phyloP scores from a whole-genome alignment of 805 yeast genomes.

The Pichia gijzeniarum region DNA sequence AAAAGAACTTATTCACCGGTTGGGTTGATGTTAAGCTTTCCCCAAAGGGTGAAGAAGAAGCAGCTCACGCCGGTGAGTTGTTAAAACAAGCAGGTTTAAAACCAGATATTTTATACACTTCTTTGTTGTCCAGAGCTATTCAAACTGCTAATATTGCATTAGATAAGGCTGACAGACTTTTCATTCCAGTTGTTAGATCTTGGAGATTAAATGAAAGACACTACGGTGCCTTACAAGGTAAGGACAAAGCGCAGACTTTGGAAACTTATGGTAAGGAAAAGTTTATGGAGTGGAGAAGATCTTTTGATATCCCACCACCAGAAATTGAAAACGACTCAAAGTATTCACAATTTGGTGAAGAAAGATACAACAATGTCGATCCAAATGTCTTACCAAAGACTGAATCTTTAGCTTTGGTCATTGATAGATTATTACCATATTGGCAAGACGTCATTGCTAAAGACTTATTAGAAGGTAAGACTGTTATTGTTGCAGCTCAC shows the following conservation, averaged over 20 bases:
- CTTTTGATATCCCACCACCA: slow-evolving; percentile 96
- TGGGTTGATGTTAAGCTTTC: slow-evolving; percentile 94
- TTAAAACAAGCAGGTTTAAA: slow-evolving; percentile 77
- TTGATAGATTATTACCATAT: slow-evolving; percentile 94
- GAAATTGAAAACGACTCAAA: slow-evolving; percentile 66
- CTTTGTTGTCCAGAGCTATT: slow-evolving; percentile 88
- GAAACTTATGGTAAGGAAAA: slow-evolving; percentile 83
- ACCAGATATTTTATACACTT: slow-evolving; percentile 88
- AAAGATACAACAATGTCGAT: slow-evolving; percentile 78
- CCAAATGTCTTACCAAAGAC: slow-evolving; percentile 86
- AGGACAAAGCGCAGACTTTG: slow-evolving; percentile 92
- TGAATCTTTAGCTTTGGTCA: slow-evolving; percentile 90
- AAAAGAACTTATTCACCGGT: slow-evolving; percentile 96
- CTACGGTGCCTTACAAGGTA: slow-evolving; percentile 98
- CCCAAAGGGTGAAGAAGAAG: slow-evolving; percentile 82
- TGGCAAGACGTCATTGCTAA: slow-evolving; percentile 89
- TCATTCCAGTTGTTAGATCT: slow-evolving; percentile 86
- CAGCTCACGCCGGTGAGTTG: slow-evolving; percentile 87
- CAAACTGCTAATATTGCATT: slow-evolving; percentile 96
- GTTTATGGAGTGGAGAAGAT: slow-evolving; percentile 97
- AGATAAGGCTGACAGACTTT: slow-evolving; percentile 80
- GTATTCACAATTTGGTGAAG: slow-evolving; percentile 81
- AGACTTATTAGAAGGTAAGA: slow-evolving; percentile 80
- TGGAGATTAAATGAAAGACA: slow-evolving; percentile 99
- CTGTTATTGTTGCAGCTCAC: slow-evolving; percentile 92